phyloP scores from a whole-genome alignment of 306 rosid genomes.

The Casuarina cunninghamiana region DNA sequence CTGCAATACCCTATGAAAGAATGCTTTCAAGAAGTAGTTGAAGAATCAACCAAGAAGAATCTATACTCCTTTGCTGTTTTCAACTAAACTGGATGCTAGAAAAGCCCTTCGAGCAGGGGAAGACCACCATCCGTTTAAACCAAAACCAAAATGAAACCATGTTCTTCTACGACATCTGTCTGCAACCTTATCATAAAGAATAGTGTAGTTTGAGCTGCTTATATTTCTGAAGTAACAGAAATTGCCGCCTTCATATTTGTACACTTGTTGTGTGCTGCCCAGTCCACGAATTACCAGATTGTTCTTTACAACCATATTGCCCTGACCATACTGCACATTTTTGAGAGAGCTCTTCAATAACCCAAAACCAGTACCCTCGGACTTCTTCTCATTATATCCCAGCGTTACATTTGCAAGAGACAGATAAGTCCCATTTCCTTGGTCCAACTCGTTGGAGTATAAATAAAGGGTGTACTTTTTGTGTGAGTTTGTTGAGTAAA shows the following conservation, averaged over 20 bases:
- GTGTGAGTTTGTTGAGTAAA: conserved; percentile 32
- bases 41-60: conserved; percentile 23
- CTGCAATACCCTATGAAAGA: not conserved
- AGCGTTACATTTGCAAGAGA: conserved; percentile 47
- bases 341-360: conserved; percentile 48
- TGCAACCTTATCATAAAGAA: conserved; percentile 59
- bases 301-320: conserved; percentile 49
- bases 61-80: not conserved
- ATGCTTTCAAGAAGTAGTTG: conserved; percentile 2
- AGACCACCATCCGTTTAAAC: conserved; percentile 29
- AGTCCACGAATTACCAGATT: conserved; percentile 54
- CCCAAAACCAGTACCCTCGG: conserved; percentile 28
- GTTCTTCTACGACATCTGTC: conserved; percentile 39
- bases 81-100: conserved; percentile 19
- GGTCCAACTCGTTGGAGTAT: conserved; percentile 34
- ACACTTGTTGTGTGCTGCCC: conserved; percentile 74
- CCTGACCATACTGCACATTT: conserved; percentile 72
- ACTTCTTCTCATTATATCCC: conserved; percentile 54
- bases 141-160: conserved; percentile 19
- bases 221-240: conserved; percentile 69
- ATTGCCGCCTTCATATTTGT: conserved; percentile 39
- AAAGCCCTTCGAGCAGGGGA: conserved; percentile 32
- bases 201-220: conserved; percentile 74
- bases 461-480: conserved; percentile 50
- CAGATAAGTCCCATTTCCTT: conserved; percentile 31